These are phyloP conservation scores for Schizonepeta tenuifolia DNA, from an alignment of 257 asterid species.

Conservation along the genomic window DNA sequence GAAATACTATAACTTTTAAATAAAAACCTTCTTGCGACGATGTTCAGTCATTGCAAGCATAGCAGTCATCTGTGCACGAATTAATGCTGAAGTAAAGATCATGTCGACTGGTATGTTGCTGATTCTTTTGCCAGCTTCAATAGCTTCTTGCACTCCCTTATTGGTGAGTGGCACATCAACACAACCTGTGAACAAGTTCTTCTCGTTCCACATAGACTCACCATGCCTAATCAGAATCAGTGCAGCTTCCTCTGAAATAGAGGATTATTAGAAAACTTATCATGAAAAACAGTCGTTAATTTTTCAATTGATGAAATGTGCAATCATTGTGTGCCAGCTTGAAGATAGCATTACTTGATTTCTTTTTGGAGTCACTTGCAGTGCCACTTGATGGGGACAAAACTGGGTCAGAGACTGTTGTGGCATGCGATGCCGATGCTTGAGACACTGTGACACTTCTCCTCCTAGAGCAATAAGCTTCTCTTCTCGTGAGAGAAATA, in stretches of 20 bases:
- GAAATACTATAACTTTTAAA: neutral
- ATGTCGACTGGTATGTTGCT: constrained; percentile 91
- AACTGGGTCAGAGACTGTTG: constrained; percentile 55
- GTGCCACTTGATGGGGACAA: constrained; percentile 57
- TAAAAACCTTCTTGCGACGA: constrained; percentile 85
- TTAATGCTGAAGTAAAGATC: constrained; percentile 86
- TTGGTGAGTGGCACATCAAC: constrained; percentile 93
- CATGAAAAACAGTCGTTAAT: neutral
- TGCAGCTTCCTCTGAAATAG: constrained; percentile 79
- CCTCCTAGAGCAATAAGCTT: constrained; percentile 47
- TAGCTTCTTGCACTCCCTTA: constrained; percentile 95
- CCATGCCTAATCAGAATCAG: constrained; percentile 93
- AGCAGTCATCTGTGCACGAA: constrained; percentile 99
- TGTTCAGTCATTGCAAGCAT: constrained; percentile 99
- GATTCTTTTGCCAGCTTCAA: constrained; percentile 95
- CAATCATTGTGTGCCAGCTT: neutral
- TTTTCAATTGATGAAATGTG: neutral
- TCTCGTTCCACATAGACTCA: constrained; percentile 99
- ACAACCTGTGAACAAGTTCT: constrained; percentile 97
- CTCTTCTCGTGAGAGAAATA: constrained; percentile 40
- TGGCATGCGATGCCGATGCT: constrained; percentile 55
- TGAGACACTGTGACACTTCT: constrained; percentile 48
- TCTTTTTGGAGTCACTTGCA: constrained; percentile 60
- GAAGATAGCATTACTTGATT: constrained; percentile 59
- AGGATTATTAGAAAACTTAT: neutral